phyloP scores from a whole-genome alignment of 2,329 filamentous ascomycete species.

The Pestalotiopsis sp. region DNA sequence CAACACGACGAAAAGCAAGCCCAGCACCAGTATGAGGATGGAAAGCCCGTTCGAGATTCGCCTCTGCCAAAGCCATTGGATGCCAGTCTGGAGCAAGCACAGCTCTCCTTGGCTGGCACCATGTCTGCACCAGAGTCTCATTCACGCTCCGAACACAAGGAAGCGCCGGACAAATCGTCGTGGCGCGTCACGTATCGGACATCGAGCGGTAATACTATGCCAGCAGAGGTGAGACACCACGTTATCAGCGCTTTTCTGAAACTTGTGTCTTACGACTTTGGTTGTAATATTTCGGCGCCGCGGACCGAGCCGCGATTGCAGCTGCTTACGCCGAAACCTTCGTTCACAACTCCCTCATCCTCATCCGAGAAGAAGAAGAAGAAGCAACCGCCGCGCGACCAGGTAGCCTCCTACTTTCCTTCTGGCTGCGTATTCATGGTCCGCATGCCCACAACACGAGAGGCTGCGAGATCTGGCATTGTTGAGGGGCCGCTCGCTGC shows the following conservation, averaged over 20 bases:
- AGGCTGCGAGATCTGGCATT: constrained; percentile 59
- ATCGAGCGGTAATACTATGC: constrained; percentile 56
- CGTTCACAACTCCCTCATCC: not conserved
- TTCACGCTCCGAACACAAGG: constrained; percentile 11
- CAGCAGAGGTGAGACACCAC: constrained; percentile 57
- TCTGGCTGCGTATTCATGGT: constrained; percentile 63
- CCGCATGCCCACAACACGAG: constrained; percentile 60
- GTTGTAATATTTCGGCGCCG: constrained; percentile 59
- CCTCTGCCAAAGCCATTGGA: constrained; percentile 15
- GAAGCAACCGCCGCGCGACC: not conserved
- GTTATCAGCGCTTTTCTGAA: constrained; percentile 64
- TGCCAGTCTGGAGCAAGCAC: constrained; percentile 20
- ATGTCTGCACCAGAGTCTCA: constrained; percentile 18
- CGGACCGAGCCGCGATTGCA: constrained; percentile 62
- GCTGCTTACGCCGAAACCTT: constrained; percentile 35
- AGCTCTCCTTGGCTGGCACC: constrained; percentile 15
- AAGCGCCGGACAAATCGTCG: constrained; percentile 14
- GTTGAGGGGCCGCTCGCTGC: constrained; percentile 64
- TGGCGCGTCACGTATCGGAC: constrained; percentile 43
- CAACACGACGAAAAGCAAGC: constrained; percentile 11
- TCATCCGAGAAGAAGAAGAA: not conserved
- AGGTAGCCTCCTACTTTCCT: constrained; percentile 52
- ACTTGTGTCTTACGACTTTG: constrained; percentile 66
- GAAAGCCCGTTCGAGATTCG: constrained; percentile 14
- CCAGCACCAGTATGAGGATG: constrained; percentile 9